Percentiles rank a stretch among this genome's conserved stretches.
Evolutionary conservation across 805 yeast species (phyloP).

Genomic region (Zygotorulaspora chibaensis): DNA sequence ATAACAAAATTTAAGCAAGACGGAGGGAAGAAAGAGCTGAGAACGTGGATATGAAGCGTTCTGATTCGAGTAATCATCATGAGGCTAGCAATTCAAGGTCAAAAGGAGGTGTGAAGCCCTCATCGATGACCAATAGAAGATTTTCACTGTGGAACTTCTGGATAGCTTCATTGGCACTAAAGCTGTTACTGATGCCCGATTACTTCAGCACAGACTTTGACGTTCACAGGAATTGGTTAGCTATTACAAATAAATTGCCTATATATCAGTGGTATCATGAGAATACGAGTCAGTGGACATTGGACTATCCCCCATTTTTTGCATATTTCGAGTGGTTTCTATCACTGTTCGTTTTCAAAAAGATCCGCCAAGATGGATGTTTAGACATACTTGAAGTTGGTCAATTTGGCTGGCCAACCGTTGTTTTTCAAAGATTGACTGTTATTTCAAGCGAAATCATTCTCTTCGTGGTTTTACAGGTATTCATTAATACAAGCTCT

Average conservation of each 20-base stretch:
- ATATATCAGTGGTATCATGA: slow-evolving; percentile 79
- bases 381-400: slow-evolving; percentile 64
- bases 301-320: slow-evolving; percentile 96
- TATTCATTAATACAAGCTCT: slow-evolving; percentile 53
- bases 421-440: slow-evolving; percentile 74
- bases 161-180: slow-evolving; percentile 57
- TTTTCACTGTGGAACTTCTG: slow-evolving; percentile 62
- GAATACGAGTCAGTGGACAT: slow-evolving; percentile 78
- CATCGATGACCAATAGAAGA: slow-evolving; percentile 16
- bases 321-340: slow-evolving; percentile 90
- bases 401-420: slow-evolving; percentile 68
- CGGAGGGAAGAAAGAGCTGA: not conserved
- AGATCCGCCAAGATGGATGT: slow-evolving; percentile 70
- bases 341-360: slow-evolving; percentile 62
- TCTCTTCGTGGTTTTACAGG: slow-evolving; percentile 64
- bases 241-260: slow-evolving; percentile 77
- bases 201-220: slow-evolving; percentile 96
- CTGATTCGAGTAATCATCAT: not conserved
- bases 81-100: not conserved
- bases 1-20: not conserved
- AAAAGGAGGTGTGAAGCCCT: slow-evolving; percentile 3
- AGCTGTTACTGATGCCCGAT: slow-evolving; percentile 63
- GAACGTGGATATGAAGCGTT: not conserved
- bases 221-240: slow-evolving; percentile 96
- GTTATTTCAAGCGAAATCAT: slow-evolving; percentile 76